Evolutionary conservation across 2,329 filamentous ascomycete species (phyloP).

Genomic region (Fusarium sp.): DNA sequence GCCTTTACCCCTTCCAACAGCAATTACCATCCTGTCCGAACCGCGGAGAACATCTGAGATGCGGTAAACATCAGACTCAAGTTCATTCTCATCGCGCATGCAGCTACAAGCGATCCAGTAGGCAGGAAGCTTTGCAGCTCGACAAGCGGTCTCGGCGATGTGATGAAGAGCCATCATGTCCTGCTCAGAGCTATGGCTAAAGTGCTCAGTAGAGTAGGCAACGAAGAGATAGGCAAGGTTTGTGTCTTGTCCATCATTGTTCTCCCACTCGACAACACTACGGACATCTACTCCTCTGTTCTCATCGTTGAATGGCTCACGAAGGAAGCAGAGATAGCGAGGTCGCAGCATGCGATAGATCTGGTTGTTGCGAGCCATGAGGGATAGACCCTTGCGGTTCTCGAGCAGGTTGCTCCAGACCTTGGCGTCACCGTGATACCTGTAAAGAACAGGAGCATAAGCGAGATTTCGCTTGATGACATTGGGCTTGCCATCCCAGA

Average conservation of each 20-base stretch:
- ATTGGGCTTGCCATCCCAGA: conserved; percentile 38
- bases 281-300: conserved; percentile 40
- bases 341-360: conserved; percentile 39
- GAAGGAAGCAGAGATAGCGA: conserved; percentile 42
- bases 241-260: conserved; percentile 29
- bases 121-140: conserved; percentile 39
- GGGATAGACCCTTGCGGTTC: conserved; percentile 36
- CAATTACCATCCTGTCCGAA: conserved; percentile 40
- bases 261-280: conserved; percentile 39
- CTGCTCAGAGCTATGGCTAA: conserved; percentile 35
- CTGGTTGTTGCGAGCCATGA: conserved; percentile 38
- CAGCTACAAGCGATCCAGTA: conserved; percentile 45
- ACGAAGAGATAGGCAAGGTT: conserved; percentile 41
- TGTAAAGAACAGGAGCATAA: conserved; percentile 42
- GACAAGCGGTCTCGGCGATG: conserved; percentile 43
- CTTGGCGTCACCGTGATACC: conserved; percentile 39
- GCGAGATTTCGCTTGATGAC: conserved; percentile 20
- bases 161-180: conserved; percentile 42
- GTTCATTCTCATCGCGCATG: conserved; percentile 39
- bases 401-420: conserved; percentile 45
- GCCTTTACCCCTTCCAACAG: conserved; percentile 35
- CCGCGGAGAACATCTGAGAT: conserved; percentile 44
- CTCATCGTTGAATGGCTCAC: conserved; percentile 36
- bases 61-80: conserved; percentile 42
- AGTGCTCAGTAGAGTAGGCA: conserved; percentile 43